Base-by-base conservation (phyloP, 495 filamentous ascomycete genomes). In the Xylaria sp. region DNA sequence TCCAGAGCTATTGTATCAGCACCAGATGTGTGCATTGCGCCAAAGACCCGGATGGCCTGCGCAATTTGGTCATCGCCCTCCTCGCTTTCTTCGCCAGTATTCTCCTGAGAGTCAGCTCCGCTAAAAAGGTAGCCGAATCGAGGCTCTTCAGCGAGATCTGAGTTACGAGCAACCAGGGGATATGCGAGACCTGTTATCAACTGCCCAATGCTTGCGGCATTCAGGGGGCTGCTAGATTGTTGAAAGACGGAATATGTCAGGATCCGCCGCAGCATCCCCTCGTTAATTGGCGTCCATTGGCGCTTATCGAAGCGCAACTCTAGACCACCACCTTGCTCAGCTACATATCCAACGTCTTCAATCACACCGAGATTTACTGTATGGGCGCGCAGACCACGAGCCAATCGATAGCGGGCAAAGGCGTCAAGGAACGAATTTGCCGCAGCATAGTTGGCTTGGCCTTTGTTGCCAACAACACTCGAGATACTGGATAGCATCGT, bases 381-480 rank as follows among this genome's bases (percentile, higher is more conserved):
- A 48, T 69, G 33, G 15, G 67, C 66, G 35, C 8, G 35, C 35
- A 37, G 35, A 37, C 35, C 35, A 8, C 35, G 35, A 37, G 35
- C 35, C 35, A 37, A 37, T 37, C 35, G 35, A 37, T 37, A 37
- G 35, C 4, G 35, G 35, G 35, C 35, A 3, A 37, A 37, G 35
- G 8, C 35, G 8, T 37, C 4, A 37, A 37, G 35, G 8, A 37
- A 37, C 8, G 35, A 37, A 8, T 37, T 67, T 70, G 53, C 82
- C 0, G 82, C 80, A 0, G 73, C 72, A 50, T 84, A 85, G 73
- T 82, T 81, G 40, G 76, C 69, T 62, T 85, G 82, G 33, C 73
- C 67, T 14, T 52, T 50, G 12, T 77, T 67, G 19, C 81, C 82
- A 9, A 75, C 41, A 12, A 81, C 40, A 12, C 79, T 77, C 0